Percentiles rank a stretch among this genome's conserved stretches.
phyloP scores from a whole-genome alignment of 2,329 filamentous ascomycete genomes.

The Byssothecium circinans region DNA sequence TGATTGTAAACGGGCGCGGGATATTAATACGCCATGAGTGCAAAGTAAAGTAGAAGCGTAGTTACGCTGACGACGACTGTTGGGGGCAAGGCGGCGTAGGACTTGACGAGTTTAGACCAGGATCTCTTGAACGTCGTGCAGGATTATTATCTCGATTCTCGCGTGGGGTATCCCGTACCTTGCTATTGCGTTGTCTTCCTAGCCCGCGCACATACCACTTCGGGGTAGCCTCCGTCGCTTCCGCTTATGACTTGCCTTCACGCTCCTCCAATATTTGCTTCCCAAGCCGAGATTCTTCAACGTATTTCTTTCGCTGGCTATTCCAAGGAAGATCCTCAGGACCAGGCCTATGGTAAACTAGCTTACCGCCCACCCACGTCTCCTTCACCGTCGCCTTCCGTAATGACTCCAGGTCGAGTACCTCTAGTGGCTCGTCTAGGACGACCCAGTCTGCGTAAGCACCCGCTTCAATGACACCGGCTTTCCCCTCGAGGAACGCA shows the following conservation, averaged over 20 bases:
- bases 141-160: too few species aligned
- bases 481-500: constrained; percentile 60
- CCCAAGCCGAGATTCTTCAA: not conserved
- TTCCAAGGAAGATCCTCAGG: constrained; percentile 12
- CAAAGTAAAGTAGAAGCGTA: too few species aligned
- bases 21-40: too few species aligned
- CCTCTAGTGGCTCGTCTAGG: constrained; percentile 61
- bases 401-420: constrained; percentile 53
- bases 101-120: too few species aligned
- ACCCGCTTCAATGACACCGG: constrained; percentile 62
- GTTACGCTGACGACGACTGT: too few species aligned
- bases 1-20: too few species aligned
- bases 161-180: too few species aligned
- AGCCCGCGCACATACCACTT: too few species aligned
- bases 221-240: not conserved
- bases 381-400: constrained; percentile 61
- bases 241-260: not conserved
- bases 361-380: constrained; percentile 67
- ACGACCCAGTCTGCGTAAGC: constrained; percentile 72
- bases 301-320: not conserved
- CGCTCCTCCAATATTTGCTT: not conserved
- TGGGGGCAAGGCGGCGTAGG: too few species aligned
- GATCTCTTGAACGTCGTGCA: too few species aligned
- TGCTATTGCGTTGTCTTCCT: too few species aligned
- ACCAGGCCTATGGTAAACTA: constrained; percentile 36